These are phyloP conservation scores for Oryza officinalis DNA, from an alignment of 176 grass and related monocot species.

Conservation along the genomic window DNA sequence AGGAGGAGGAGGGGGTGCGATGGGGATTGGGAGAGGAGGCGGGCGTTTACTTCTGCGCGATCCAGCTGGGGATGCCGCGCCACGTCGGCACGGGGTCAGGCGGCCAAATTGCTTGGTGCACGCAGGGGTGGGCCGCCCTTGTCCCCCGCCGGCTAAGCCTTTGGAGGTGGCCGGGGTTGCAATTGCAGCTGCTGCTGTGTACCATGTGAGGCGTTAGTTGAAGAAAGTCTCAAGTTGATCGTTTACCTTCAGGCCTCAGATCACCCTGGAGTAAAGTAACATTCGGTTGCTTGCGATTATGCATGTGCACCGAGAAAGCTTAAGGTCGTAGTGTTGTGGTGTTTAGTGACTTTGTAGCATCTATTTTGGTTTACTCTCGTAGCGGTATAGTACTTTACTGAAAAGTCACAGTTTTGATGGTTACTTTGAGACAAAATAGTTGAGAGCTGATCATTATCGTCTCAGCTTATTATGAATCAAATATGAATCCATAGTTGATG, in stretches of 20 bases:
- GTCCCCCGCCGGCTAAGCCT: conserved; percentile 1
- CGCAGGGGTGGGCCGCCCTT: background rate
- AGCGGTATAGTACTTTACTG: background rate
- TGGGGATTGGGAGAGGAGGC: conserved; percentile 27
- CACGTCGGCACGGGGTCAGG: conserved; percentile 42
- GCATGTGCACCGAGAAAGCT: too few species aligned
- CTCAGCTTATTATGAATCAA: too few species aligned
- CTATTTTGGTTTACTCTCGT: background rate
- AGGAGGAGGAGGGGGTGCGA: background rate
- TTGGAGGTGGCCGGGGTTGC: background rate
- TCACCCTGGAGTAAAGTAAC: background rate
- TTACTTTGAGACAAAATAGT: background rate
- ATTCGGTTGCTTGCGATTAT: background rate
- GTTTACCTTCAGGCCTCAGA: background rate
- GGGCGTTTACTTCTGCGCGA: conserved; percentile 39
- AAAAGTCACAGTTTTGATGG: background rate
- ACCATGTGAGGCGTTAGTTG: conserved; percentile 30
- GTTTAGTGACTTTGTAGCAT: background rate
- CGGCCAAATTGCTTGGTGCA: conserved; percentile 33
- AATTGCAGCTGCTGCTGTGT: background rate
- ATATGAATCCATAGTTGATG: background rate
- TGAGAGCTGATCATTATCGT: background rate
- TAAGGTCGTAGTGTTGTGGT: background rate
- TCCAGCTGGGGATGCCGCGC: conserved; percentile 51
- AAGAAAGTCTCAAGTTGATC: background rate